Percentiles rank a stretch among this genome's conserved stretches.
phyloP scores from a whole-genome alignment of 768 basidiomycete genomes.

The Macrocybe gigantea region DNA sequence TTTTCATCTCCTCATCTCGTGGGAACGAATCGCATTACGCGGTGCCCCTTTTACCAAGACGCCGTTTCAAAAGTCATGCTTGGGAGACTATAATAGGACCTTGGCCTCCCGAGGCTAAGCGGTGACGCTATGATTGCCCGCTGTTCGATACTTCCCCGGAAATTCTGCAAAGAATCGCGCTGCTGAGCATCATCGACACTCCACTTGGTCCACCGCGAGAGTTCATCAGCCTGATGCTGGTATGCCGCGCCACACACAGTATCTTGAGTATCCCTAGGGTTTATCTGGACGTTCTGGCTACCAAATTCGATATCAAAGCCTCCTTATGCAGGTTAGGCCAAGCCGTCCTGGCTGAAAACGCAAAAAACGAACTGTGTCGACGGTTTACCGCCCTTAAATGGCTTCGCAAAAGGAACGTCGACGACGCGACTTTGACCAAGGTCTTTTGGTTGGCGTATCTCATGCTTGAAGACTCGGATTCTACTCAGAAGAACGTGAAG shows the following conservation, averaged over 20 bases:
- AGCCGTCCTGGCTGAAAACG: slow-evolving; percentile 20
- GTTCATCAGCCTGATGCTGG: slow-evolving; percentile 22
- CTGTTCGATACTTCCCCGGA: slow-evolving; percentile 25
- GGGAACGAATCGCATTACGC: slow-evolving; percentile 10
- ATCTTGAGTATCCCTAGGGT: slow-evolving; percentile 15
- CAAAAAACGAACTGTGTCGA: slow-evolving; percentile 38
- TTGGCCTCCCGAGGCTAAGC: slow-evolving; percentile 11
- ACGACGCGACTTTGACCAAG: slow-evolving; percentile 31
- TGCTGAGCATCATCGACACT: slow-evolving; percentile 21
- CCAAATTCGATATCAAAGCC: slow-evolving; percentile 44
- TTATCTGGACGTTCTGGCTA: slow-evolving; percentile 34
- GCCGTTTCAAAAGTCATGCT: slow-evolving; percentile 13
- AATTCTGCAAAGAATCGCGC: slow-evolving; percentile 27
- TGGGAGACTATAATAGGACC: slow-evolving; percentile 11
- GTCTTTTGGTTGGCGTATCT: slow-evolving; percentile 48
- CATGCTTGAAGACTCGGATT: slow-evolving; percentile 53
- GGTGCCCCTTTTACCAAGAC: slow-evolving; percentile 10
- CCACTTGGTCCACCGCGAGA: slow-evolving; percentile 26
- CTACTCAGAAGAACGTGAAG: slow-evolving; percentile 36
- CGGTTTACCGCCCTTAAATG: slow-evolving; percentile 39
- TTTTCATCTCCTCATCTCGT: slow-evolving; percentile 8
- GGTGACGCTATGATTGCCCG: slow-evolving; percentile 21
- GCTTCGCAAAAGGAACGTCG: slow-evolving; percentile 31
- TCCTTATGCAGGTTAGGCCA: slow-evolving; percentile 31
- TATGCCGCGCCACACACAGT: slow-evolving; percentile 25